A percentile compares a stretch with the other conserved stretches of the same genome.
Conservation (phyloP, 2,329 filamentous ascomycete genomes). For the Xylariaceae sp. region DNA sequence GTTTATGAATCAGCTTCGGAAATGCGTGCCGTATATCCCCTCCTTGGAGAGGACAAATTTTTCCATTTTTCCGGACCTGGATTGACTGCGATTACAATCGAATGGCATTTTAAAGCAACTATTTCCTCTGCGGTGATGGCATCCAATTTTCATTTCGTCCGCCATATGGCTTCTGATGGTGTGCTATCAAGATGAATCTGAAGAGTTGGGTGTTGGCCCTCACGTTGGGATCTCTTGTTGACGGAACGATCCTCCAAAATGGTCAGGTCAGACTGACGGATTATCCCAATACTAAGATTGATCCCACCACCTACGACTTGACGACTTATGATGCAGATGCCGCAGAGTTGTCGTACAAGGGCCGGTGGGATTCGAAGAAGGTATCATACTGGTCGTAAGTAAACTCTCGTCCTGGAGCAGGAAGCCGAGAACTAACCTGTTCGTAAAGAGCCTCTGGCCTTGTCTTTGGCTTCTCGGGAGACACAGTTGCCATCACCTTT, state of each 20-base stretch:
- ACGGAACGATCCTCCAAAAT: slow-evolving; percentile 37
- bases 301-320: slow-evolving; percentile 31
- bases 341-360: slow-evolving; percentile 55
- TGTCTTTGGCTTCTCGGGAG: slow-evolving; percentile 51
- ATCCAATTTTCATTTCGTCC: neutral
- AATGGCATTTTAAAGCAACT: neutral
- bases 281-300: slow-evolving; percentile 38
- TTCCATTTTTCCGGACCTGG: slow-evolving; percentile 2
- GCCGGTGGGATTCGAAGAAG: slow-evolving; percentile 55
- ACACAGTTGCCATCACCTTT: slow-evolving; percentile 49
- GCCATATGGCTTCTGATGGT: neutral
- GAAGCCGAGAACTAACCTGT: neutral
- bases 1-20: slow-evolving; percentile 7
- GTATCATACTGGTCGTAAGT: slow-evolving; percentile 57
- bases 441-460: slow-evolving; percentile 44
- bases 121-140: neutral
- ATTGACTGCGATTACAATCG: slow-evolving; percentile 8
- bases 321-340: slow-evolving; percentile 47
- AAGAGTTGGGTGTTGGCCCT: slow-evolving; percentile 12
- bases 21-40: slow-evolving; percentile 11
- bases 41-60: neutral
- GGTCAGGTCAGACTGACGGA: slow-evolving; percentile 38
- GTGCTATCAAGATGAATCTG: slow-evolving; percentile 15
- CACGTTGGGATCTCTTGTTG: slow-evolving; percentile 15
- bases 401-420: neutral